phyloP scores from a whole-genome alignment of 2,329 filamentous ascomycete genomes.

The Cryphonectria naterciae region DNA sequence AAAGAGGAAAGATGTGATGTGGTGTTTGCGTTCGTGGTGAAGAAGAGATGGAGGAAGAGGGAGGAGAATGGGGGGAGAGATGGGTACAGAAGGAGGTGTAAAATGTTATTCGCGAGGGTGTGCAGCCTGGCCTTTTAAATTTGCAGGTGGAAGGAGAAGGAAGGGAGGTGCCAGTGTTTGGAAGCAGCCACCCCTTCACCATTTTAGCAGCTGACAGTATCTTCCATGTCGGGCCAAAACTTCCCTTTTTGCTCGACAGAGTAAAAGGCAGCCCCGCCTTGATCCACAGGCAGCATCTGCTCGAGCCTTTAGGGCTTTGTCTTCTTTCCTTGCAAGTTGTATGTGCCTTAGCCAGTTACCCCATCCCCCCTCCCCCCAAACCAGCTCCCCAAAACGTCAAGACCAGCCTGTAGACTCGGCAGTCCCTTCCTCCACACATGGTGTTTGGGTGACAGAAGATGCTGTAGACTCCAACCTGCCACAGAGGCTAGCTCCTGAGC shows the following conservation, averaged over 20 bases:
- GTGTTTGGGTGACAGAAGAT: not conserved
- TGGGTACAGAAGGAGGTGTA: not conserved
- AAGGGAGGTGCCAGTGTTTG: constrained; percentile 9
- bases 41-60: constrained; percentile 15
- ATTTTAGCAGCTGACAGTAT: not conserved
- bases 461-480: not conserved
- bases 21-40: constrained; percentile 4
- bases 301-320: constrained; percentile 9
- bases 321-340: not conserved
- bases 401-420: not conserved
- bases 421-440: not conserved
- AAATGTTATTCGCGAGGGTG: constrained; percentile 4
- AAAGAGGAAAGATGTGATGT: not conserved
- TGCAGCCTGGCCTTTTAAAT: constrained; percentile 6
- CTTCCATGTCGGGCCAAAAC: not conserved
- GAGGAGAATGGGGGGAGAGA: constrained; percentile 14
- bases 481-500: not conserved
- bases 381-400: not conserved
- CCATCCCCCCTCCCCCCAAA: too few species aligned
- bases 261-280: not conserved
- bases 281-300: constrained; percentile 24
- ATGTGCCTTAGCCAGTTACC: not conserved
- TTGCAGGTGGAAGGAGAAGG: constrained; percentile 16
- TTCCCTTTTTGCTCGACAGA: not conserved
- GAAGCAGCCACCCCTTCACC: constrained; percentile 22